Evolutionary conservation across 306 rosid species (phyloP), one percentile per base, ranked within the genome.

Genomic region (Prunus fruticosa): DNA sequence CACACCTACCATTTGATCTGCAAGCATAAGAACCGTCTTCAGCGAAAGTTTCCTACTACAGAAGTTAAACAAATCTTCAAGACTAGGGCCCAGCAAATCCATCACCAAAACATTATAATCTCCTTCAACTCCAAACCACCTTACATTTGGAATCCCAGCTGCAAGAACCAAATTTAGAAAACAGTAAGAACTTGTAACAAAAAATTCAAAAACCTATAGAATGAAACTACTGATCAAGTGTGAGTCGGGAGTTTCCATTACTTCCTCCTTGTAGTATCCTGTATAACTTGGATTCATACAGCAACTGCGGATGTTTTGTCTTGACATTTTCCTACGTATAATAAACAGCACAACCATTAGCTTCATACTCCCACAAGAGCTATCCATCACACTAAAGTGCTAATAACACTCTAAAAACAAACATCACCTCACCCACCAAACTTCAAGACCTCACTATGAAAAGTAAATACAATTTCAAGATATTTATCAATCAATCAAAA

Each of bases 1-100:
- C 77, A 38, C 47, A 72, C 77, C 78, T 83, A 93, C 98, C 98
- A 93, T 93, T 88, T 93, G 98, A 88, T 93, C 97, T 34, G 98
- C 98, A 77, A 93, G 93, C 98, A 93, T 93, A 58, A 93, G 96
- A 82, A 93, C 97, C 1, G 98, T 87, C 88, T 93, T 93, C 79
- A 93, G 79, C 43, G 98, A 93, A 75, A 93, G 91, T 75, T 93
- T 91, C 83, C 98, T 87, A 78, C 91, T 93, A 79, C 98, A 91
- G 86, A 93, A 93, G 88, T 93, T 93, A 79, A 93, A 91, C 15
- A 93, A 88, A 86, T 93, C 97, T 83, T 93, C 98, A 78, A 93
- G 98, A 86, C 98, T 93, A 34, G 98, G 98, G 58, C 98, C 98
- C 61, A 93, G 98, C 77, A 93, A 85, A 88, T 93, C 98, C 92